Conservation (phyloP, 768 basidiomycete species). For the Hericium rajendrae region DNA sequence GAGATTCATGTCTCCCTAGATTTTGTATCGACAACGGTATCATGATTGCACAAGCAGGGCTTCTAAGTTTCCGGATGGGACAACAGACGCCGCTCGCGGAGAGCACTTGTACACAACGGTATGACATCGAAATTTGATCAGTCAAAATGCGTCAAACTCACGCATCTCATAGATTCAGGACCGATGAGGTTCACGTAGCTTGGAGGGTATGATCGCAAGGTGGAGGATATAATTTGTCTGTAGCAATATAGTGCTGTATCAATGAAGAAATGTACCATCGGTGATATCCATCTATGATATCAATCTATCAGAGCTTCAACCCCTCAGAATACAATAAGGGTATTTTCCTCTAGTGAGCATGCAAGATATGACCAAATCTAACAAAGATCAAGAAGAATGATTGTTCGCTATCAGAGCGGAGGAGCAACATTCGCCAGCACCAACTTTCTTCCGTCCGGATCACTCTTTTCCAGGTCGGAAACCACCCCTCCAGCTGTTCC, state of each 20-base stretch:
- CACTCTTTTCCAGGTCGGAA: constrained; percentile 31
- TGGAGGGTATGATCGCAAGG: constrained; percentile 55
- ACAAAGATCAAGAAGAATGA: too few relatives aligned
- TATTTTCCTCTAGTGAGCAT: too few relatives aligned
- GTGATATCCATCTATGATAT: too few relatives aligned
- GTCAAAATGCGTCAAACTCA: background rate
- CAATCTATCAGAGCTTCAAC: too few relatives aligned
- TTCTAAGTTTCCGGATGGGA: constrained; percentile 89
- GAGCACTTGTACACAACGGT: constrained; percentile 91
- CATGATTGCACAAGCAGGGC: constrained; percentile 98
- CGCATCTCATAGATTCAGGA: constrained; percentile 60
- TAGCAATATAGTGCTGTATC: background rate
- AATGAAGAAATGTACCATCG: background rate
- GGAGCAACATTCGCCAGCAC: constrained; percentile 40
- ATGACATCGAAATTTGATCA: background rate
- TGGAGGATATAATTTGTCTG: background rate
- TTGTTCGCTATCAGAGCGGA: too few relatives aligned
- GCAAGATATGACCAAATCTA: too few relatives aligned
- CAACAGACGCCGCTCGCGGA: constrained; percentile 64
- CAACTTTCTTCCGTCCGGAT: constrained; percentile 41
- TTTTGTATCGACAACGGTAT: constrained; percentile 99
- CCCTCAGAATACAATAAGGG: too few relatives aligned
- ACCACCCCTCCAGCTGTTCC: constrained; percentile 42
- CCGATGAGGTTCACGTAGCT: constrained; percentile 86
- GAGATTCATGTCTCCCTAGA: constrained; percentile 19